phyloP scores from a whole-genome alignment of 768 basidiomycete genomes.

The Macrolepiota dolichaula region DNA sequence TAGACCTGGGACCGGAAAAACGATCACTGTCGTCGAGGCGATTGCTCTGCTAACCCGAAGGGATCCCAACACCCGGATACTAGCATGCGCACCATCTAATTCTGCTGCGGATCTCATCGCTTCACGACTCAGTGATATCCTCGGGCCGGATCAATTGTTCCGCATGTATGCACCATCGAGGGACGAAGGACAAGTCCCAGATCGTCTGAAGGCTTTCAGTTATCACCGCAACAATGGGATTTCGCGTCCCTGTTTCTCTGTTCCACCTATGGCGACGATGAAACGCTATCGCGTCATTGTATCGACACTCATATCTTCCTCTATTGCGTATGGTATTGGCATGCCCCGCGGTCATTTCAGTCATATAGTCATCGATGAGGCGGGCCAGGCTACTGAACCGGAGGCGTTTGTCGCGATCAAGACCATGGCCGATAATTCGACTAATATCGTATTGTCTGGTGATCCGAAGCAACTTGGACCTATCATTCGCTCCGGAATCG shows the following conservation, averaged over 20 bases:
- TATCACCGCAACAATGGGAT: slow-evolving; percentile 28
- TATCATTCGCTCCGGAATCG: slow-evolving; percentile 56
- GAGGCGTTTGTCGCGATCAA: slow-evolving; percentile 63
- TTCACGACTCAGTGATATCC: slow-evolving; percentile 30
- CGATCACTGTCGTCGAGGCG: slow-evolving; percentile 58
- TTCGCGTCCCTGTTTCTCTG: slow-evolving; percentile 27
- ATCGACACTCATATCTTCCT: slow-evolving; percentile 62
- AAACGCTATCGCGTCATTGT: slow-evolving; percentile 53
- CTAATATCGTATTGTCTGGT: slow-evolving; percentile 61
- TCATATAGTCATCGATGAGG: slow-evolving; percentile 72
- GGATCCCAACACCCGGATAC: slow-evolving; percentile 38
- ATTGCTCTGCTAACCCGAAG: slow-evolving; percentile 46
- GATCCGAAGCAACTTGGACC: slow-evolving; percentile 75
- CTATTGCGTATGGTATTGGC: slow-evolving; percentile 52
- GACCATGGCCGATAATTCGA: slow-evolving; percentile 48
- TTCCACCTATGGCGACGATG: slow-evolving; percentile 34
- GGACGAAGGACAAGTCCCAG: slow-evolving; percentile 39
- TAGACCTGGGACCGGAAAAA: slow-evolving; percentile 68
- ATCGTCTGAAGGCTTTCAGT: slow-evolving; percentile 36
- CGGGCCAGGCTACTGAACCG: slow-evolving; percentile 70
- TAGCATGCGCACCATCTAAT: slow-evolving; percentile 65
- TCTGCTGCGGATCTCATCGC: slow-evolving; percentile 63
- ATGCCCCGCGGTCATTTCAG: slow-evolving; percentile 58
- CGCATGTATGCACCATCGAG: slow-evolving; percentile 55
- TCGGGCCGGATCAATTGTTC: slow-evolving; percentile 39